Evolutionary conservation across 768 basidiomycete genomes (phyloP).

Genomic region (Galerina marginata): DNA sequence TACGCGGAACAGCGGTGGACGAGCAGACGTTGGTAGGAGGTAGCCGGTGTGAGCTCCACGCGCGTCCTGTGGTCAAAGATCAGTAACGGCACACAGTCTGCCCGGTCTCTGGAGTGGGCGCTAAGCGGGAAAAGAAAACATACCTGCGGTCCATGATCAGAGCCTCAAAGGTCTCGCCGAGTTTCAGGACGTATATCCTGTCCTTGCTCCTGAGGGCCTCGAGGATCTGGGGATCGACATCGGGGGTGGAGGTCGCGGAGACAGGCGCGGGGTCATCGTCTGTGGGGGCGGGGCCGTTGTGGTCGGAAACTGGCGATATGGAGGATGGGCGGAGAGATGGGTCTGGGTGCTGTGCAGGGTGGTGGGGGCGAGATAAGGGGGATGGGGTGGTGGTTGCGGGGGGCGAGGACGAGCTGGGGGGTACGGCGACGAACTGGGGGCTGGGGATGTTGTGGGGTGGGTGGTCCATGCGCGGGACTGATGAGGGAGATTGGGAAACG

Average conservation of each 20-base stretch:
- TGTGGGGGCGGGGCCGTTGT: constrained; percentile 18
- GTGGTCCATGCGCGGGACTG: constrained; percentile 20
- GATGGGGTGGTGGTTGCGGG: constrained; percentile 18
- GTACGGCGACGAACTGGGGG: constrained; percentile 1
- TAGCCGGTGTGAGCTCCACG: constrained; percentile 70
- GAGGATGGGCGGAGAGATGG: constrained; percentile 21
- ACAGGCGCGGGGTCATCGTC: constrained; percentile 24
- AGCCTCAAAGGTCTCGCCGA: constrained; percentile 85
- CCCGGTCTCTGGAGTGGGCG: not conserved
- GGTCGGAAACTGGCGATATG: constrained; percentile 21
- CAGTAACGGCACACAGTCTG: not conserved
- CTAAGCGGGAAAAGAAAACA: constrained; percentile 32
- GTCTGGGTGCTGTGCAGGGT: constrained; percentile 18
- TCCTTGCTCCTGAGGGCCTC: constrained; percentile 90
- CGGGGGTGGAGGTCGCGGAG: constrained; percentile 32
- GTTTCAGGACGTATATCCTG: constrained; percentile 83
- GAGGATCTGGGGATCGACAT: constrained; percentile 80
- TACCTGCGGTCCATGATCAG: constrained; percentile 79
- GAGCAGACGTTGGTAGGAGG: constrained; percentile 84
- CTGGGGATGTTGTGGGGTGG: constrained; percentile 12
- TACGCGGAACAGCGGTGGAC: constrained; percentile 87
- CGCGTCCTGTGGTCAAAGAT: constrained; percentile 50
- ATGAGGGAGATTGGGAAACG: constrained; percentile 22
- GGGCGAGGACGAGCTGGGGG: constrained; percentile 20
- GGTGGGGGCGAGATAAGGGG: constrained; percentile 23